Base-by-base conservation (phyloP, 116 monocot genomes). In the Posidonia oceanica region DNA sequence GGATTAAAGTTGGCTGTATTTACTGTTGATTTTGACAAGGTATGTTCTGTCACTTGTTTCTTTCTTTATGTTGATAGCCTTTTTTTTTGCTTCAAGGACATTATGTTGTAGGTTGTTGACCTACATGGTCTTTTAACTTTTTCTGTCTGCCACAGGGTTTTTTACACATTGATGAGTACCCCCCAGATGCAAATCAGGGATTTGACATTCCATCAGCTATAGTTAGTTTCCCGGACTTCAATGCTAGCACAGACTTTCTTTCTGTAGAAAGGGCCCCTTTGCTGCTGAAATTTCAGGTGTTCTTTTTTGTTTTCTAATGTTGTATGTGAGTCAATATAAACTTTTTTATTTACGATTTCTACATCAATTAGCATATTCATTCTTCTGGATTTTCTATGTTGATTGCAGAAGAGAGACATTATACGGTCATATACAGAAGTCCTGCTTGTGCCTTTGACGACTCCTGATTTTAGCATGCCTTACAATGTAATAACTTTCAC, bases 401-500 rank as follows among this genome's bases (percentile, higher is more conserved):
- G 13, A 13, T 62, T 81, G 74, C 74, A 96, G 95, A 86, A 91
- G 64, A 78, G 71, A 54, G 71, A 81, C 76, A 15, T 67, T 64
- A 76, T 91, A 54, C 74, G 65, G 51, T 83, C 83, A 4, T 96
- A 96, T 67, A 91, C 88, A 29, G 95, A 96, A 96, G 91, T 91
- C 61, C 71, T 96, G 74, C 88, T 96, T 63, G 91, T 96, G 41
- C 95, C 95, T 62, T 78, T 96, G 60, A 96, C 91, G 52, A 96
- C 95, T 73, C 95, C 91, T 67, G 95, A 96, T 88, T 96, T 96
- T 79, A 91, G 95, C 77, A 96, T 96, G 95, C 95, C 95, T 14
- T 96, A 96, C 69, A 96, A 96, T 83, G 95, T 96, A 61, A 91
- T 96, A 76, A 96, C 95, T n/a, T 87, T 93, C 59, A 88, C 92